Evolutionary conservation across 441 rosid genomes (phyloP), one percentile per base, ranked within the genome.

Genomic region (Pelargonium citronellum): DNA sequence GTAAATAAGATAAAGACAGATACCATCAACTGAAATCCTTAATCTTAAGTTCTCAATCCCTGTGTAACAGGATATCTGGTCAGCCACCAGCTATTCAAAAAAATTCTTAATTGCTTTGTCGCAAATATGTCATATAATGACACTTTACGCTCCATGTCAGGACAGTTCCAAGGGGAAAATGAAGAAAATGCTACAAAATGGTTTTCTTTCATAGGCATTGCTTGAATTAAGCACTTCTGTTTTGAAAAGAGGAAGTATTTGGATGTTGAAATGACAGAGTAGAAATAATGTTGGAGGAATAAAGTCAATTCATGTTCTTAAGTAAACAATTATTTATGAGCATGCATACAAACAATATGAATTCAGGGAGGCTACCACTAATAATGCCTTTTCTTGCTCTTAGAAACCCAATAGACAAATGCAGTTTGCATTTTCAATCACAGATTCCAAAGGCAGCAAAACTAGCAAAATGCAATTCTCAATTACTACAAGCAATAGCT

Each of bases 1-100:
- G n/a, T 66, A 47, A 73, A 46, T 34, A 64, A 30, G 67, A 64
- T 64, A 64, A 43, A 65, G 43, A 57, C 19, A 46, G 64, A 53
- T 15, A 58, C 51, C 39, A 7, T 61, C 34, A 62, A 24, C 72
- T 53, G 7, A 68, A 71, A 39, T 20, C 19, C n/a, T 63, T 30
- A 63, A 63, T 39, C 37, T 61, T 4, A 10, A 10, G 27, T 24
- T 13, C 24, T 11, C 16, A 12, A 61, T 27, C 41, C 43, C 27
- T 27, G 43, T 13, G 66, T 17, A 63, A 30, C 44, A 22, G 19
- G 43, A 63, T 63, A 63, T 27, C 44, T 0, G 66, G 66, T 12
- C 34, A 63, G 66, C 44, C 12, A 30, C 39, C 43, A 30, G 43
- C 16, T 27, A 24, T 8, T 62, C 47, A 12, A 44, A 44, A 44